These are phyloP conservation scores for Ormosia emarginata DNA, from an alignment of 306 rosid genomes.

Conservation along the genomic window DNA sequence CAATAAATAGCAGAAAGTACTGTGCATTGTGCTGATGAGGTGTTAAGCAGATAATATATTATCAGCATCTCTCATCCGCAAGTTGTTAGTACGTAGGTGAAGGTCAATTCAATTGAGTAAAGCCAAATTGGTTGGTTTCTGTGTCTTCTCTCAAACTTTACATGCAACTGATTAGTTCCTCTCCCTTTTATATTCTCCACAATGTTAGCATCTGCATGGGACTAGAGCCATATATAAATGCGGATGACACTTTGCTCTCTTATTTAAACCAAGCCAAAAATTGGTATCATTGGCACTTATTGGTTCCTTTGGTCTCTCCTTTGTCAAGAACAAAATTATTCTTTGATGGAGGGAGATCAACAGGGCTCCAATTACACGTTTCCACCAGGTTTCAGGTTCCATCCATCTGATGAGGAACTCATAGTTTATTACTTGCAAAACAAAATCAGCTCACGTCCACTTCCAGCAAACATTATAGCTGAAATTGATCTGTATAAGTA, in stretches of 20 bases:
- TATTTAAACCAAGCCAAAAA: constrained; percentile 20
- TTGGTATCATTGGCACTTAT: constrained; percentile 39
- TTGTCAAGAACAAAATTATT: constrained; percentile 27
- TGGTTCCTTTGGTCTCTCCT: constrained; percentile 33
- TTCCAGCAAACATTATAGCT: constrained; percentile 64
- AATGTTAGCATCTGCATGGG: constrained; percentile 48
- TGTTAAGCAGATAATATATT: constrained; percentile 13
- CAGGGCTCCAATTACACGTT: constrained; percentile 27
- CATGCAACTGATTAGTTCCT: constrained; percentile 37
- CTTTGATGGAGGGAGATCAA: constrained; percentile 47
- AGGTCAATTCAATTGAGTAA: constrained; percentile 29
- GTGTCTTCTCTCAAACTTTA: constrained; percentile 28
- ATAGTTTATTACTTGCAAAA: constrained; percentile 66
- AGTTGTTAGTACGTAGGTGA: constrained; percentile 17
- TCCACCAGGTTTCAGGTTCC: constrained; percentile 86
- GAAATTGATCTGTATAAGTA: constrained; percentile 63
- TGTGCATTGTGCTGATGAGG: constrained; percentile 30
- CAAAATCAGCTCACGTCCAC: constrained; percentile 55
- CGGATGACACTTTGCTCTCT: constrained; percentile 14
- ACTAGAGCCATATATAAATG: constrained; percentile 32
- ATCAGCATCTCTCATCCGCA: not conserved
- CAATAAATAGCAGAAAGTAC: constrained; percentile 15
- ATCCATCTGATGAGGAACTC: constrained; percentile 88
- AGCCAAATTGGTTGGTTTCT: constrained; percentile 43
- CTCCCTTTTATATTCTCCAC: constrained; percentile 16